A percentile compares a stretch with the other conserved stretches of the same genome.
Conservation (phyloP, 139 green algal genomes). For the Volvox reticuliferus region DNA sequence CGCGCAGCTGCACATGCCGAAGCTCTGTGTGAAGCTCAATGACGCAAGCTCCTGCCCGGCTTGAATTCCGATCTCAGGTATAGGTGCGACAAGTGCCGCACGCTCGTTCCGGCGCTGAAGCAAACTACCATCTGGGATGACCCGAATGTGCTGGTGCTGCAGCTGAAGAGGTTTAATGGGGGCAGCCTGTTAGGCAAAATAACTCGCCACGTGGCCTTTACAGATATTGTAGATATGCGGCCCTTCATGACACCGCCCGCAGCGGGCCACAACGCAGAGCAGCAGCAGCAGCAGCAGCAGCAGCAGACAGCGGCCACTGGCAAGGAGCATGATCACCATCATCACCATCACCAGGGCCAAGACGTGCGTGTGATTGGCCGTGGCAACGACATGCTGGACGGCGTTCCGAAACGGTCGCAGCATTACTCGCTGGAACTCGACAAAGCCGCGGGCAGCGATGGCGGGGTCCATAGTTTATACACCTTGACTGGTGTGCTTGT, state of each 20-base stretch:
- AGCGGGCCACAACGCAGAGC: background rate
- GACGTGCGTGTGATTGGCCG: background rate
- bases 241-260: conserved; percentile 70
- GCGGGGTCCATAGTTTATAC: conserved; percentile 62
- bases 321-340: background rate
- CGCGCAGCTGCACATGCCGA: too few species aligned
- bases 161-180: conserved; percentile 80
- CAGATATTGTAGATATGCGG: conserved; percentile 71
- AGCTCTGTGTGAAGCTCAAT: too few species aligned
- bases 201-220: conserved; percentile 81
- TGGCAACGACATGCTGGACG: background rate
- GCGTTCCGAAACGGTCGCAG: background rate
- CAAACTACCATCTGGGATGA: conserved; percentile 76
- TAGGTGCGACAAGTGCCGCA: conserved; percentile 68
- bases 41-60: too few species aligned
- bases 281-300: background rate
- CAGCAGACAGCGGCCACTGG: background rate
- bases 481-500: conserved; percentile 88
- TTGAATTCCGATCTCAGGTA: conserved; percentile 29
- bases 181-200: conserved; percentile 77
- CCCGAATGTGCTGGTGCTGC: conserved; percentile 88
- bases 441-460: background rate
- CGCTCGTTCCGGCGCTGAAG: conserved; percentile 61
- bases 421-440: background rate
- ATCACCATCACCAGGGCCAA: background rate